These are phyloP conservation scores for Castanea sativa DNA, from an alignment of 306 rosid species.

Conservation along the genomic window DNA sequence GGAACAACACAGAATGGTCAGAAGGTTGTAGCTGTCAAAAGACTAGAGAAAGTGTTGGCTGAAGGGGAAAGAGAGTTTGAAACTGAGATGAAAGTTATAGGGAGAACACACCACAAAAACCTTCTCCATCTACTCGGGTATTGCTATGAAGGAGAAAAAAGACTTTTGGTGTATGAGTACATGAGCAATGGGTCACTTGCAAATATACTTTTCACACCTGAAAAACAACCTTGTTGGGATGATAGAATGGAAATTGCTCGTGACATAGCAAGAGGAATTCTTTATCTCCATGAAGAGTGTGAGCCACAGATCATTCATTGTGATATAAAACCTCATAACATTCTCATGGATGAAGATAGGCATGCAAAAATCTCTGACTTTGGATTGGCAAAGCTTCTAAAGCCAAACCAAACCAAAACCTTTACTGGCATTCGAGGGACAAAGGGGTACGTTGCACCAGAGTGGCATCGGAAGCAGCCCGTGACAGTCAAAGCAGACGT, in stretches of 20 bases:
- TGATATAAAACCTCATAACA: conserved; percentile 2
- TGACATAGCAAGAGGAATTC: too few species aligned
- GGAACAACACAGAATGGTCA: conserved; percentile 1
- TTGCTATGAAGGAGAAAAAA: conserved; percentile 14
- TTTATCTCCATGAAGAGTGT: too few species aligned
- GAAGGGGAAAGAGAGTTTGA: too few species aligned
- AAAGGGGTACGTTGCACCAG: conserved; percentile 32
- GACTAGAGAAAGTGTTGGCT: too few species aligned
- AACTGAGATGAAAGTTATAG: too few species aligned
- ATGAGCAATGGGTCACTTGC: conserved; percentile 35
- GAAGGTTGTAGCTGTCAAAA: conserved; percentile 12
- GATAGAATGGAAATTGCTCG: conserved; percentile 14
- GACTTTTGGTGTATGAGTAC: conserved; percentile 26
- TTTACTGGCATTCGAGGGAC: conserved; percentile 23
- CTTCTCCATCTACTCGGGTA: conserved; percentile 28
- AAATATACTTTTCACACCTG: conserved; percentile 19
- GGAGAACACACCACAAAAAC: background rate
- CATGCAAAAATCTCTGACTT: background rate
- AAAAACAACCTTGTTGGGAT: conserved; percentile 12
- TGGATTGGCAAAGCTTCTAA: conserved; percentile 24
- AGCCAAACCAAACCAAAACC: conserved; percentile 20
- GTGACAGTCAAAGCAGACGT: conserved; percentile 24
- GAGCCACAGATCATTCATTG: too few species aligned
- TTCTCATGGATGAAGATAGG: conserved; percentile 23
- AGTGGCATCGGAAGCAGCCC: conserved; percentile 21